Evolutionary conservation across 192 early-diverging fungal species (phyloP), one percentile per base, ranked within the genome.

Genomic region (Kappamyces sp.): DNA sequence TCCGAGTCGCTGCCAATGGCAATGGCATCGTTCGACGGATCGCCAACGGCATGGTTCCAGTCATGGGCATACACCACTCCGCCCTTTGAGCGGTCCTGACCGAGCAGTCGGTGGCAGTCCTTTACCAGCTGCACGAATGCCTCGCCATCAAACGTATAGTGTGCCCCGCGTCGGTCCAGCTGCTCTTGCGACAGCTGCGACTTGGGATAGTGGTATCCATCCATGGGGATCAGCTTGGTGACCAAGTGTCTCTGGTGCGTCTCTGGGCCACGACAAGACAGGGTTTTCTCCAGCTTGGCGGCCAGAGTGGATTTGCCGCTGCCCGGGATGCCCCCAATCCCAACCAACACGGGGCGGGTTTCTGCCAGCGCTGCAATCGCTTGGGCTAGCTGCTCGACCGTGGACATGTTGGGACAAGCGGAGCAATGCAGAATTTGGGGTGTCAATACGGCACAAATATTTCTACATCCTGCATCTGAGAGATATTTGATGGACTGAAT

Each of bases 181-280:
- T 9, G 9, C 9, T 10, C 8, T 44, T 44, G 43, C 13, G 43
- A 44, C 8, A 44, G 43, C 13, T 44, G 43, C 43, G 8, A 13
- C 9, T n/a, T 5, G 31, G 49, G 4, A 51, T 51, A 51, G 33
- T 51, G 49, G 33, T 7, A 51, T 31, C 49, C 49, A 51, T 51
- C 49, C 49, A 51, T 51, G 9, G 9, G 49, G 36, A 51, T 8
- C 31, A 51, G 9, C 9, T 33, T 34, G 9, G 49, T 33, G 31
- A 33, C 1, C 5, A 51, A 8, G 23, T 23, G 23, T 23, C 23
- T 23, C 23, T 23, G 23, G 23, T 23, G 23, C 23, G 23, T 23
- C 23, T 23, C 23, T 23, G 23, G 23, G 9, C 33, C 12, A 33
- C 6, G 9, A 7, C 23, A 15, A 33, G 8, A 7, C 31, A 51